These are phyloP conservation scores for Pluteus cervinus DNA, from an alignment of 768 basidiomycete genomes.

Conservation along the genomic window DNA sequence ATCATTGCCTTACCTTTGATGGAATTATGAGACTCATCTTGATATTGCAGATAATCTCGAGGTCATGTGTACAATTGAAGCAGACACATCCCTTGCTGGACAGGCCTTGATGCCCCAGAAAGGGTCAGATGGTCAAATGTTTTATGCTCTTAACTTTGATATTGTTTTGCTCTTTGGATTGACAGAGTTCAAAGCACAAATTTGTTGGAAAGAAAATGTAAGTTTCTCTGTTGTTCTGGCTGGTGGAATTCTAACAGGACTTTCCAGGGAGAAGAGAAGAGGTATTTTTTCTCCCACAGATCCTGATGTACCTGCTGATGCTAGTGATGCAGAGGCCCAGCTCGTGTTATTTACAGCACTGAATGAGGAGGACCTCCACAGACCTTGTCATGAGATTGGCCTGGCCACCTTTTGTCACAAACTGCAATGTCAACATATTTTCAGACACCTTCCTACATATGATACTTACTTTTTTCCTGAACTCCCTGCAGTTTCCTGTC, in stretches of 20 bases:
- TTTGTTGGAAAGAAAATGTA: conserved; percentile 15
- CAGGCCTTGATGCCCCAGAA: conserved; percentile 3
- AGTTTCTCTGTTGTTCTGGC: too few species aligned
- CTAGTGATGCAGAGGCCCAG: neutral
- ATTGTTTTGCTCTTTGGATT: conserved; percentile 15
- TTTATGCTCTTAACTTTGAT: conserved; percentile 12
- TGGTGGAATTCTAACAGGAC: too few species aligned
- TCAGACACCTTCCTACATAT: too few species aligned
- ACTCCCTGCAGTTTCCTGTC: too few species aligned
- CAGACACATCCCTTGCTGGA: conserved; percentile 8
- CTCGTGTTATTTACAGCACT: conserved; percentile 5
- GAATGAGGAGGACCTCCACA: too few species aligned
- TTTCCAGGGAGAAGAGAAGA: conserved; percentile 4
- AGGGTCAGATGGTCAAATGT: conserved; percentile 3
- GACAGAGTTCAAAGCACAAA: conserved; percentile 16
- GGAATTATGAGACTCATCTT: conserved; percentile 14
- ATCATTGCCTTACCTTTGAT: conserved; percentile 13
- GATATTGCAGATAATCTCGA: conserved; percentile 6
- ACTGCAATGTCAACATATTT: too few species aligned
- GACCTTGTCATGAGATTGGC: too few species aligned
- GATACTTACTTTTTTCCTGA: too few species aligned
- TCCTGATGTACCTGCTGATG: neutral
- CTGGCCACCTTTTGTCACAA: too few species aligned
- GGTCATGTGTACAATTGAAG: conserved; percentile 10
- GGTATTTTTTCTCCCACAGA: conserved; percentile 2